Evolutionary conservation across 352 stramenopile genomes (phyloP), one percentile per base, ranked within the genome.

Genomic region (Halophytophthora polymorphica): DNA sequence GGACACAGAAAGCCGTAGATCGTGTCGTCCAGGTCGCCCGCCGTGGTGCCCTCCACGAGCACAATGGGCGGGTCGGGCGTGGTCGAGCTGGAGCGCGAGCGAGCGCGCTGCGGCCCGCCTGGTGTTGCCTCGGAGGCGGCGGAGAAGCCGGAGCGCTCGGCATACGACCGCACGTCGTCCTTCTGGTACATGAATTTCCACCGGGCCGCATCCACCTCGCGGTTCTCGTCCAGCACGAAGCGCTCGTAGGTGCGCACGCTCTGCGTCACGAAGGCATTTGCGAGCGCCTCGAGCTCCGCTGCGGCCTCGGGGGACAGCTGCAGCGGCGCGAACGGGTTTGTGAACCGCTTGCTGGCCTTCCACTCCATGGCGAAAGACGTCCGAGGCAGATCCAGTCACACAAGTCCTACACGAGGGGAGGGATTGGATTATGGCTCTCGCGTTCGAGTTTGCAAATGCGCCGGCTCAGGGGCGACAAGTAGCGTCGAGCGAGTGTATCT

Each of bases 101-200:
- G 48, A 37, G 3, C 23, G 38, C 23, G 29, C n/a, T 19, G 13
- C 8, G n/a, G 23, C 29, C 18, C 18, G 29, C n/a, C 38, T 6
- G 14, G 8, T 19, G 19, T 34, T 28, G 47, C 41, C 4, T 46
- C 34, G 3, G 14, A 33, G 21, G 55, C 25, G 1, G 18, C 0
- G 1, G 55, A 45, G n/a, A 58, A 53, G 21, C 29, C 29, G n/a
- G 35, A 34, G 18, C 56, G 64, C 41, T 73, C 61, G 22, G 53
- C 53, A 38, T 64, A 77, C n/a, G 56, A 69, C 35, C 54, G 57
- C 18, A 77, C 61, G 25, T 72, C 54, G 40, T 71, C 64, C 33
- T 70, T 69, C 40, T 74, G 33, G 40, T 59, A 61, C 53, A 72
- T 64, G 64, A 72, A 69, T 49, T 74, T 73, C 67, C 67, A 77